Evolutionary conservation across 306 rosid species (phyloP).

Genomic region (Vigna mungo): DNA sequence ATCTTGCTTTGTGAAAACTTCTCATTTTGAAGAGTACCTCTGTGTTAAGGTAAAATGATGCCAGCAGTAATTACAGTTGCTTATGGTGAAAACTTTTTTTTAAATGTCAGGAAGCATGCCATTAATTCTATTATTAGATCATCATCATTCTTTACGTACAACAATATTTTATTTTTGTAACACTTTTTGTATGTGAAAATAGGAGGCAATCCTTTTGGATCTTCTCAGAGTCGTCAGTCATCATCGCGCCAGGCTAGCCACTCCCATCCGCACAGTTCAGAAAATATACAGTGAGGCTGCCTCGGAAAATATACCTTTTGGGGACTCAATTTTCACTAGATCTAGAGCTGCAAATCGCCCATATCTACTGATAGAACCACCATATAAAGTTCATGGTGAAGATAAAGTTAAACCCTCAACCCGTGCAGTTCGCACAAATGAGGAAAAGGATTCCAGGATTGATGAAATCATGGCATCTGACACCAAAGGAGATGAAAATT

Average conservation of each 20-base stretch:
- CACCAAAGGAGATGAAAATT: slow-evolving; percentile 58
- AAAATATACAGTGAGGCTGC: slow-evolving; percentile 75
- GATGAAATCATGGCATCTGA: slow-evolving; percentile 57
- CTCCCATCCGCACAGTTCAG: slow-evolving; percentile 98
- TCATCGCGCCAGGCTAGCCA: slow-evolving; percentile 93
- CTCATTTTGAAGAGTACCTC: slow-evolving; percentile 93
- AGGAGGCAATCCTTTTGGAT: slow-evolving; percentile 96
- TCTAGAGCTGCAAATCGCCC: slow-evolving; percentile 68
- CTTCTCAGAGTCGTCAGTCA: slow-evolving; percentile 95
- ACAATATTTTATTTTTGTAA: slow-evolving; percentile 21
- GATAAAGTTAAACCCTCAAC: slow-evolving; percentile 72
- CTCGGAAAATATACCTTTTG: slow-evolving; percentile 79
- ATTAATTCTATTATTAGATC: slow-evolving; percentile 28
- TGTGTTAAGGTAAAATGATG: slow-evolving; percentile 81
- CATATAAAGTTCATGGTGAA: slow-evolving; percentile 76
- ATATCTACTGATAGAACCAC: slow-evolving; percentile 77
- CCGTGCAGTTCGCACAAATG: slow-evolving; percentile 58
- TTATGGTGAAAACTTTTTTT: slow-evolving; percentile 3
- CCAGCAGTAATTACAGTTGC: slow-evolving; percentile 12
- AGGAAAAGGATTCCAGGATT: slow-evolving; percentile 68
- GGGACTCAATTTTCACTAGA: slow-evolving; percentile 68
- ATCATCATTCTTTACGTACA: not conserved
- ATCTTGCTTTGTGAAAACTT: slow-evolving; percentile 97
- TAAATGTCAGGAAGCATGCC: not conserved
- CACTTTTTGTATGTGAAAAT: slow-evolving; percentile 47